A percentile compares a stretch with the other conserved stretches of the same genome.
These are phyloP conservation scores for Paralagenidium karlingii DNA, from an alignment of 352 stramenopile genomes.

Conservation along the genomic window DNA sequence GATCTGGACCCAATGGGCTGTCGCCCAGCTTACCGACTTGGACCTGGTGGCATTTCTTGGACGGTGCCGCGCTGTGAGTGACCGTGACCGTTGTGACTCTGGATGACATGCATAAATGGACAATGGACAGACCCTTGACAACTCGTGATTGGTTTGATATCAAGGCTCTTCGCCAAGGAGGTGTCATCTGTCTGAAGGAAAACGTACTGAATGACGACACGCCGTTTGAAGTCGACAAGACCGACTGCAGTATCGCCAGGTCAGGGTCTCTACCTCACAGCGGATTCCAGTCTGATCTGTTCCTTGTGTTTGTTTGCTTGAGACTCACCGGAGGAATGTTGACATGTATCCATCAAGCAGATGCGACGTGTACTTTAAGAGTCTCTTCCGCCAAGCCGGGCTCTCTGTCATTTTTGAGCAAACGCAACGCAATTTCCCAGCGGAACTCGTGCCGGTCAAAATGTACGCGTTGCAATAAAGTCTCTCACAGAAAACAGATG, in stretches of 20 bases:
- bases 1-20: constrained; percentile 96
- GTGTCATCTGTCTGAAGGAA: constrained; percentile 86
- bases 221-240: constrained; percentile 87
- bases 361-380: constrained; percentile 82
- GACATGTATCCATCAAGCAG: no score
- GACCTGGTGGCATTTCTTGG: constrained; percentile 90
- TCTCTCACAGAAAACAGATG: no score
- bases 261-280: constrained; percentile 12
- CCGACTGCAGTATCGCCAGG: constrained; percentile 91
- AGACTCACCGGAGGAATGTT: no score
- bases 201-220: constrained; percentile 68
- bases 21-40: constrained; percentile 91
- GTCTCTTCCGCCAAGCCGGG: constrained; percentile 86
- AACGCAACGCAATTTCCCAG: constrained; percentile 87
- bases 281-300: neutral
- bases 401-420: constrained; percentile 74
- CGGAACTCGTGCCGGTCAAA: constrained; percentile 92
- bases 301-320: no score
- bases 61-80: constrained; percentile 68
- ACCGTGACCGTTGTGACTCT: no score
- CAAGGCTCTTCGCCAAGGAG: constrained; percentile 32
- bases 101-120: no score
- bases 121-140: constrained; percentile 29
- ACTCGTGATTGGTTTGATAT: constrained; percentile 45
- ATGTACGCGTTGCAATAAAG: constrained; percentile 85